Conservation (phyloP, 108 stramenopile genomes). For the Schizochytrium sp. region DNA sequence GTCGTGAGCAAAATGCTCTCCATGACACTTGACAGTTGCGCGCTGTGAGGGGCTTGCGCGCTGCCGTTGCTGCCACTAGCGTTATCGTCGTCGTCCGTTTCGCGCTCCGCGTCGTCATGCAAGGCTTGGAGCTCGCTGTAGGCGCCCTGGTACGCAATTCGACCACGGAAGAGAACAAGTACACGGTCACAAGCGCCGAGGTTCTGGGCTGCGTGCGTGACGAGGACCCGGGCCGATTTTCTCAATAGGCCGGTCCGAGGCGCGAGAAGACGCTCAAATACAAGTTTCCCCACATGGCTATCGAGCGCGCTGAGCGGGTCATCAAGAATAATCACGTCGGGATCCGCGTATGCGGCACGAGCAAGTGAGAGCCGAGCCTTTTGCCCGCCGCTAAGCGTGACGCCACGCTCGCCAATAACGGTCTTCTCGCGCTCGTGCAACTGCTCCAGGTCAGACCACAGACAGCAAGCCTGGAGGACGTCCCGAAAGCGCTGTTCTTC, state of each 20-base stretch:
- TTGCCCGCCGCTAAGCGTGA: conserved; percentile 78
- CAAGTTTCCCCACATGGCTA: conserved; percentile 60
- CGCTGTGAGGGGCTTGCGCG: not conserved
- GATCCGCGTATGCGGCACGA: conserved; percentile 67
- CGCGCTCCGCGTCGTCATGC: not conserved
- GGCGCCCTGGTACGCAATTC: not conserved
- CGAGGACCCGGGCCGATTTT: not conserved
- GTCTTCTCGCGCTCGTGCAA: conserved; percentile 35
- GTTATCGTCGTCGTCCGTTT: too few relatives aligned
- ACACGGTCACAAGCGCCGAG: not conserved
- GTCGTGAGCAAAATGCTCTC: not conserved
- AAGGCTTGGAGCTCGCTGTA: not conserved
- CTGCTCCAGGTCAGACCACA: conserved; percentile 22
- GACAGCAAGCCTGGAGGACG: conserved; percentile 14
- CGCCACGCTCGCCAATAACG: conserved; percentile 87
- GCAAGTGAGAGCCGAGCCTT: conserved; percentile 64
- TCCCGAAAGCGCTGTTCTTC: conserved; percentile 6
- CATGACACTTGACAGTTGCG: not conserved
- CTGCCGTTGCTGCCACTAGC: not conserved
- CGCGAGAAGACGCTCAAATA: conserved; percentile 53
- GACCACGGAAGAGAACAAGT: not conserved
- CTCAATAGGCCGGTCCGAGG: not conserved
- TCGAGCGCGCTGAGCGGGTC: conserved; percentile 87
- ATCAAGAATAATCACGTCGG: conserved; percentile 66
- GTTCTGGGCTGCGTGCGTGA: not conserved